Evolutionary conservation across 768 basidiomycete species (phyloP).

Genomic region (Tricholoma sp.): DNA sequence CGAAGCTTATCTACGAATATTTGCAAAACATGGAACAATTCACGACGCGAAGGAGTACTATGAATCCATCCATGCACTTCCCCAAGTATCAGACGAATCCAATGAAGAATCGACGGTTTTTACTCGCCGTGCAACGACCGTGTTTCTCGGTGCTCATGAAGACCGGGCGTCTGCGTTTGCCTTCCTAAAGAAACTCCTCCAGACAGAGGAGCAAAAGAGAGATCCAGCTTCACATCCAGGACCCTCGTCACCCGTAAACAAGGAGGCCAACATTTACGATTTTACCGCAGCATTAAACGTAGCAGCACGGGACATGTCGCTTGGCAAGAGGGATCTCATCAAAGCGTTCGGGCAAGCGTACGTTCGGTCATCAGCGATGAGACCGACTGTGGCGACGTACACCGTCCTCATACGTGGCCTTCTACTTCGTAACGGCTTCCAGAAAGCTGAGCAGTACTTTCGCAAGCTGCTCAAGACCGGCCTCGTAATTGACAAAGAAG

Average conservation of each 20-base stretch:
- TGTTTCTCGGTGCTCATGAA: slow-evolving; percentile 36
- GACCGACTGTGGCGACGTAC: slow-evolving; percentile 42
- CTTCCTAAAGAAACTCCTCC: slow-evolving; percentile 36
- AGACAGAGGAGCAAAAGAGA: not conserved
- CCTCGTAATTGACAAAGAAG: slow-evolving; percentile 37
- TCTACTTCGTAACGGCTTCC: slow-evolving; percentile 33
- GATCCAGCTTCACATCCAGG: not conserved
- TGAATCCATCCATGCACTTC: slow-evolving; percentile 27
- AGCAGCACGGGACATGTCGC: not conserved
- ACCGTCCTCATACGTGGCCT: slow-evolving; percentile 53
- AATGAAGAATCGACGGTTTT: slow-evolving; percentile 2
- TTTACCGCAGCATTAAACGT: slow-evolving; percentile 34
- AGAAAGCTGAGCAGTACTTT: slow-evolving; percentile 41
- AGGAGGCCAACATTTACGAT: slow-evolving; percentile 15
- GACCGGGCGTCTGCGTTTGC: slow-evolving; percentile 41
- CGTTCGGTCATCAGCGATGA: slow-evolving; percentile 17
- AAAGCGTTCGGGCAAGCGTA: not conserved
- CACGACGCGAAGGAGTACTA: slow-evolving; percentile 36
- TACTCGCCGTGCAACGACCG: slow-evolving; percentile 34
- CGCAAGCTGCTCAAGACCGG: slow-evolving; percentile 30
- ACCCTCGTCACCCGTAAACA: slow-evolving; percentile 9
- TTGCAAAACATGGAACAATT: slow-evolving; percentile 38
- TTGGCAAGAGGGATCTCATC: slow-evolving; percentile 4
- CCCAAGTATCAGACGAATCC: not conserved
- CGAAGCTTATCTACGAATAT: slow-evolving; percentile 44